Base-by-base conservation (phyloP, 768 basidiomycete species). In the Sporobolomyces phaffii region DNA sequence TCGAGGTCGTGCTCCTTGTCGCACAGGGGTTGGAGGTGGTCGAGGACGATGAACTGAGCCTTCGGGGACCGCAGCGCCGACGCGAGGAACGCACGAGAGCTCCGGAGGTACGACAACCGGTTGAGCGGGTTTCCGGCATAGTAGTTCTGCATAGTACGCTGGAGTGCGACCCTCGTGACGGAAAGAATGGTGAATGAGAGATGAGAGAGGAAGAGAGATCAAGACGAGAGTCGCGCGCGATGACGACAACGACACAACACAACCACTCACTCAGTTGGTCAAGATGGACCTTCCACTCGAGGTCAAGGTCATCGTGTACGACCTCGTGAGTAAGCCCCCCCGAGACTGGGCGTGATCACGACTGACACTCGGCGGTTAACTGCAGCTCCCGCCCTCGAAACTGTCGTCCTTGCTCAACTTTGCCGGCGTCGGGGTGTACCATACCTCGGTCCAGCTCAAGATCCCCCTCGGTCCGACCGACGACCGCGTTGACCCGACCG, bases 11-110 rank as follows among this genome's bases (percentile, higher is more conserved):
- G 13, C 3, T 40, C 40, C 9, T 49, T 38, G 9, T 80, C 74
- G 28, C 84, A 77, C 61, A 92, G 83, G 15, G 88, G 89, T 75
- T 87, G 82, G 4, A 88, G 87, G 31, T 79, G 78, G 56, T 86
- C 85, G 22, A 92, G 70, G 45, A 94, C 76, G 87, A 75, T 36
- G 48, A 93, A 97, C 50, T 82, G 81, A 1, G 91, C 83, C 5
- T 83, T 75, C 0, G 84, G 82, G 17, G 84, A 80, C 20, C 74
- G 76, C 41, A 87, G 79, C 71, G 91, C 81, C 24, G 85, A 81
- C 64, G 90, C 89, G 52, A 97, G 81, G 78, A 92, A 90, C 11
- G 82, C 76, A 33, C 84, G 83, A 18, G 88, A 90, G 5, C 85
- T 90, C 78, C 47, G 87, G 85, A 60, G 89, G 72, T 79, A 80